phyloP scores from a whole-genome alignment of 352 stramenopile species.

The Thalassiosira exigua region DNA sequence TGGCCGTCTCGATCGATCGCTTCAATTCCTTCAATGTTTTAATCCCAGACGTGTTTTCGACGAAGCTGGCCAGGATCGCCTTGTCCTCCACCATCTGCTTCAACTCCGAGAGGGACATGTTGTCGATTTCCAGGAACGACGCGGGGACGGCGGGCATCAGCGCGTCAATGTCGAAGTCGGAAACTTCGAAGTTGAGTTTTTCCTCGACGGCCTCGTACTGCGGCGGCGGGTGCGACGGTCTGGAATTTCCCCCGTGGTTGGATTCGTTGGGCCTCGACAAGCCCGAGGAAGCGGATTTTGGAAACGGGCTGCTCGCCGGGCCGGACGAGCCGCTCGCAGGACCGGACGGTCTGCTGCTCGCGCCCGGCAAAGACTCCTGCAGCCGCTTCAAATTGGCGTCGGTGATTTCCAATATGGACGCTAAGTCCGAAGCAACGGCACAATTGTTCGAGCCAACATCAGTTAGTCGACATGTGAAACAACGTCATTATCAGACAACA shows the following conservation, averaged over 20 bases:
- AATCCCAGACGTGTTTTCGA: slow-evolving; percentile 60
- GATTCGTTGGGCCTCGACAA: slow-evolving; percentile 4
- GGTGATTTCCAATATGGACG: slow-evolving; percentile 65
- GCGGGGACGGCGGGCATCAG: slow-evolving; percentile 71
- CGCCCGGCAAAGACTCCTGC: slow-evolving; percentile 35
- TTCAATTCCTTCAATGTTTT: slow-evolving; percentile 61
- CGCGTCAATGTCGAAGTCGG: slow-evolving; percentile 11
- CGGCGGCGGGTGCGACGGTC: background rate
- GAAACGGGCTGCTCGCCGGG: background rate
- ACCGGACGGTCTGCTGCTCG: background rate
- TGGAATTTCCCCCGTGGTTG: slow-evolving; percentile 6
- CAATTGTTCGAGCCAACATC: too few relatives aligned
- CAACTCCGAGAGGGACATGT: slow-evolving; percentile 62
- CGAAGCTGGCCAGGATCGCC: slow-evolving; percentile 53
- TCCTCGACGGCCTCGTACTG: slow-evolving; percentile 3
- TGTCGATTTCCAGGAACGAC: slow-evolving; percentile 69
- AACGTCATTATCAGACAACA: too few relatives aligned
- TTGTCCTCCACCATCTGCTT: slow-evolving; percentile 70
- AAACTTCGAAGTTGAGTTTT: slow-evolving; percentile 6
- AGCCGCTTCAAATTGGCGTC: slow-evolving; percentile 62
- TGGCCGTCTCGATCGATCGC: slow-evolving; percentile 59
- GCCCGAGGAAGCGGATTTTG: background rate
- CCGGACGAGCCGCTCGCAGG: background rate
- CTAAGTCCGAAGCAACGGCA: too few relatives aligned
- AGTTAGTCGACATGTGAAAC: too few relatives aligned